Base-by-base conservation (phyloP, 2,329 filamentous ascomycete genomes). In the Juglanconis oblonga region DNA sequence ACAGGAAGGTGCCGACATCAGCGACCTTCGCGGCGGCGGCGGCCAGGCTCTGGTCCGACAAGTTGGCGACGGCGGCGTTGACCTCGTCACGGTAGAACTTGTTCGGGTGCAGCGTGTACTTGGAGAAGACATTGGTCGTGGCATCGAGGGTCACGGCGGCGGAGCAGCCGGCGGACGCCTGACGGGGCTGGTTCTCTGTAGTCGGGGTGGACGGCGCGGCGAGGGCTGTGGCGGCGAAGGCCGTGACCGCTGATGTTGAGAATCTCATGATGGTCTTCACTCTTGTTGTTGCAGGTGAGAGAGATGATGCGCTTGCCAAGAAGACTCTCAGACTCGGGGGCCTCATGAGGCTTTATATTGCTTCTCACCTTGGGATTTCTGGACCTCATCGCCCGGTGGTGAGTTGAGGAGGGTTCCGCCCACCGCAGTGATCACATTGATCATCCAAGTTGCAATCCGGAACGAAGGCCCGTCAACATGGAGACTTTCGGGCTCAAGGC, bases 61-160 rank as follows among this genome's bases (percentile, higher is more conserved):
- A 68, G 57, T 63, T 53, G 51, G 58, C 57, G 24, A 70, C 67
- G 59, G 74, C 75, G 8, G 68, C 73, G 66, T 73, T 68, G 52
- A 77, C 69, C 71, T 77, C 74, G 17, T 62, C 55, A 40, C 73
- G 71, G 70, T 74, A 74, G 69, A 69, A 74, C 64, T 53, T 69
- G 71, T 75, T 76, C 65, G 73, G 62, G 65, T 77, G 74, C 53
- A 77, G 72, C 45, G 65, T 75, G 70, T 77, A 76, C 65, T 70
- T 69, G 57, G 68, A 64, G 62, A 68, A 77, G 47, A 73, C 66
- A 66, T 77, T 77, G 64, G 70, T 73, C 64, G 60, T 70, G 64
- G 74, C 73, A 50, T 76, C 72, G 59, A 77, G 70, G 57, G 66
- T 69, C 62, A 76, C 74, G 60, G 72, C 69, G 17, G 73, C 69